Evolutionary conservation across 2,329 filamentous ascomycete species (phyloP), one percentile per base, ranked within the genome.

Genomic region (Stagonosporopsis rhizophila): DNA sequence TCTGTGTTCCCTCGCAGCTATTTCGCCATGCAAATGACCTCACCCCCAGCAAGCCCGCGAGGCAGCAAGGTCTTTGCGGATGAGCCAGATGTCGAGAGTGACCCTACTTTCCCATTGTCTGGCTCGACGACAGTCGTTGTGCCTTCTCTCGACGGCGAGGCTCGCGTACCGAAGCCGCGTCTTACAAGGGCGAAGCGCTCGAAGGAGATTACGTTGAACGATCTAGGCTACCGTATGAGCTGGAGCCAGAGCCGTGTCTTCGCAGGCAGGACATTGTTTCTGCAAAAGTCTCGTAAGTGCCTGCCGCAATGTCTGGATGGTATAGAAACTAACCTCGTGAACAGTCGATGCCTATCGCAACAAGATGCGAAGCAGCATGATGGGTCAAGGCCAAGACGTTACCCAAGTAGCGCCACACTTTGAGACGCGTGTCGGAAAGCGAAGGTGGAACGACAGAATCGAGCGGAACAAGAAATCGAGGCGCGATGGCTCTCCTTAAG

Each of bases 181-280:
- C 87, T 92, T 75, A 87, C 87, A 45, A 87, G 85, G 70, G 80
- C 82, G 40, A 85, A 87, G 64, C 86, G 92, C 45, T 85, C 83
- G 45, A 95, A 91, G 79, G 94, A 98, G 74, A 87, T 95, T n/a
- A 86, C 91, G 44, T 80, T 98, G 59, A 98, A 98, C 72, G 93
- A 98, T 71, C 80, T 98, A 41, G 94, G 92, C 2, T 96, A 96
- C 75, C 87, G 94, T 42, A 96, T 99, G 90, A 93, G 91, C 44
- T 99, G 95, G 94, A 88, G 93, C 51, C 94, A 98, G 79, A 95
- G 92, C 74, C 85, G 94, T 69, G 91, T 94, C 11, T 97, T 98
- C 80, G 89, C 92, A 1, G 90, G 89, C 12, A 85, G 92, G 66
- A 92, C 89, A 37, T 82, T 96, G 44, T 97, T 97, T 76, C 80